These are phyloP conservation scores for Lasiosphaeria hispida DNA, from an alignment of 495 filamentous ascomycete species.

Conservation along the genomic window DNA sequence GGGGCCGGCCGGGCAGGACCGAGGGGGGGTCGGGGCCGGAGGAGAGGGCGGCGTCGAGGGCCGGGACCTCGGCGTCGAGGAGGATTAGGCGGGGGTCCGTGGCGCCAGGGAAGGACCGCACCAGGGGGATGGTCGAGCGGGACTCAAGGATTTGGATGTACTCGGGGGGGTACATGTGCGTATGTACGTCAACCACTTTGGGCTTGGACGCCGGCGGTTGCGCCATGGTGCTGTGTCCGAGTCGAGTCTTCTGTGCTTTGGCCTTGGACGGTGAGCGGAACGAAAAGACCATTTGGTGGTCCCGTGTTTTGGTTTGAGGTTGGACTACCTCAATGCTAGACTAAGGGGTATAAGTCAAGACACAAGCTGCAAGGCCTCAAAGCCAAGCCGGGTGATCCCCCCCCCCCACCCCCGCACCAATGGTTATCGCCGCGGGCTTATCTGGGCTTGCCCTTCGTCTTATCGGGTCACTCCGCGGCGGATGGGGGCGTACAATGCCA, in stretches of 20 bases:
- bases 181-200: conserved; percentile 82
- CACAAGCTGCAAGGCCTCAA: neutral
- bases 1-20: conserved; percentile 61
- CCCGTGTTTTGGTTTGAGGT: neutral
- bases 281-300: neutral
- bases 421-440: conserved; percentile 1
- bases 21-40: conserved; percentile 23
- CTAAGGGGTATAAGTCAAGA: too few species aligned
- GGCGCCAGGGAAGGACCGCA: conserved; percentile 64
- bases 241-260: neutral
- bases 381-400: neutral
- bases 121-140: conserved; percentile 73
- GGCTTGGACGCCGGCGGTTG: conserved; percentile 5
- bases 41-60: conserved; percentile 48
- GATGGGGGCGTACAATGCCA: neutral
- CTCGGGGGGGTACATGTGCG: conserved; percentile 85
- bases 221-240: conserved; percentile 12
- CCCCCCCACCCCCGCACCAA: conserved; percentile 1
- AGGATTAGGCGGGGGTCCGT: conserved; percentile 72
- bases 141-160: conserved; percentile 80
- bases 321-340: too few species aligned
- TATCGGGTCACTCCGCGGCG: neutral
- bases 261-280: neutral
- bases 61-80: conserved; percentile 62
- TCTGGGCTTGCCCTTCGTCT: neutral